Base-by-base conservation (phyloP, 331 rosid genomes). In the Phaseolus coccineus region DNA sequence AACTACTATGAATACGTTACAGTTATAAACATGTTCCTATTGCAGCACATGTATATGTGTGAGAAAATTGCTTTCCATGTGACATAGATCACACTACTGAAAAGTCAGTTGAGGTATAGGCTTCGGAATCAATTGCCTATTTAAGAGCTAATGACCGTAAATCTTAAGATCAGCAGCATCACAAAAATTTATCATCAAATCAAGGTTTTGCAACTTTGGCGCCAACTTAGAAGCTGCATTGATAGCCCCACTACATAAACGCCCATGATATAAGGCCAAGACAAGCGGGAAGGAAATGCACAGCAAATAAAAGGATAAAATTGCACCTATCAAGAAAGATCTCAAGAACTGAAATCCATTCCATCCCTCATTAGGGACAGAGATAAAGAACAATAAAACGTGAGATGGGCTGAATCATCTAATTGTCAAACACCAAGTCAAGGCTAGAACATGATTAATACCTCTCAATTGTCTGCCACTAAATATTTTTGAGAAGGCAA, bases 301-400 rank as follows among this genome's bases (percentile, higher is more conserved):
- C 53, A 56, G 25, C 16, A 19, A 68, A 68, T 67, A 55, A 77
- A 52, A 24, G 67, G 24, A 42, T 77, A 53, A 78, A 67, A 40
- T 47, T 58, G 46, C 46, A 69, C 62, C n/a, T 16, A 27, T 61
- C 62, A 55, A 51, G 52, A 14, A n/a, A 19, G 22, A 19, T 19
- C 22, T 11, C 47, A 48, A 33, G 62, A 70, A 30, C 46, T 25
- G 33, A 58, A 59, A 74, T 46, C 12, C 28, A 30, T 30, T 47
- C 6, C 57, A 58, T 52, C 28, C 19, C 42, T 9, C 42, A 3
- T 4, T 10, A 5, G 42, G 15, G 65, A 35, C 22, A 19, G 22
- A 19, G 57, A 35, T 13, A 22, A 10, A n/a, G 48, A 71, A 14
- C 47, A 22, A n/a, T 16, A 37, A 66, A 52, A 24, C 52, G 50